Evolutionary conservation across 441 rosid genomes (phyloP).

Genomic region (Corymbia citriodora): DNA sequence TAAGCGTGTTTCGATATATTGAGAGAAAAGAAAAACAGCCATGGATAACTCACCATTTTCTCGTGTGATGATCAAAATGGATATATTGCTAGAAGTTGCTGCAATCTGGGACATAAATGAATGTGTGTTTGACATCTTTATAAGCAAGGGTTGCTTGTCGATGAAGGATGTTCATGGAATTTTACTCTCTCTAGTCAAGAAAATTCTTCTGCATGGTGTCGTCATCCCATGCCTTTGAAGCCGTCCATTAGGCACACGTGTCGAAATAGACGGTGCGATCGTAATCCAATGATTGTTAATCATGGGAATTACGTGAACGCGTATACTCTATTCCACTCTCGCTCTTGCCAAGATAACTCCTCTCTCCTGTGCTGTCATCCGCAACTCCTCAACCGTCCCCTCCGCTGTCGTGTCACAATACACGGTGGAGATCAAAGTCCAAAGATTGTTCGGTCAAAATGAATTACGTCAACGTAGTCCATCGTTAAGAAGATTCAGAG

Average conservation of each 20-base stretch:
- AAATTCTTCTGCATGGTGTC: neutral
- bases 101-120: neutral
- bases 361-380: no score
- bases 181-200: neutral
- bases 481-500: no score
- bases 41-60: neutral
- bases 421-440: no score
- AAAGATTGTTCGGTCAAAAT: no score
- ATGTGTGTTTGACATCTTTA: neutral
- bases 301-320: neutral
- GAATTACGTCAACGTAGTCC: no score
- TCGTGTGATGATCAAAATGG: neutral
- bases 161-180: neutral
- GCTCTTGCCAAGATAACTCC: no score
- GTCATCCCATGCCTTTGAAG: neutral
- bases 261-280: neutral
- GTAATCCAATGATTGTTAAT: neutral
- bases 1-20: neutral
- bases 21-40: neutral
- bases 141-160: neutral
- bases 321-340: neutral
- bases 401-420: no score
- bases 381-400: no score
- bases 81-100: neutral
- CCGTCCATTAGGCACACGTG: neutral